A percentile compares a stretch with the other conserved stretches of the same genome.
These are phyloP conservation scores for Stagonosporopsis vannaccii DNA, from an alignment of 2,329 filamentous ascomycete genomes.

Conservation along the genomic window DNA sequence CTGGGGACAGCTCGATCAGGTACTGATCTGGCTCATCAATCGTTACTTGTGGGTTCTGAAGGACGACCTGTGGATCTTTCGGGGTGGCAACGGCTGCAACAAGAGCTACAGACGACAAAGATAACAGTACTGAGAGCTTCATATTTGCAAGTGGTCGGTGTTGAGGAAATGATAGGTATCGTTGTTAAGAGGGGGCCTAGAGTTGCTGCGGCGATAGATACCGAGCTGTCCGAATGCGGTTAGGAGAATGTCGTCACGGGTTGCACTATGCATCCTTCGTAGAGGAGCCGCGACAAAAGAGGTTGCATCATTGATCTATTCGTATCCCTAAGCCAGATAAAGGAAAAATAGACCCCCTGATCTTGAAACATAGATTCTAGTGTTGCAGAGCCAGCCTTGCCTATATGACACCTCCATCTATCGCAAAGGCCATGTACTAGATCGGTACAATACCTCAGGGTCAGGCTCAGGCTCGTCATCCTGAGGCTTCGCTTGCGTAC, in stretches of 20 bases:
- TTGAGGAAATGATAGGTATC: slow-evolving; percentile 8
- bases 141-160: slow-evolving; percentile 27
- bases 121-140: slow-evolving; percentile 45
- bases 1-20: slow-evolving; percentile 84
- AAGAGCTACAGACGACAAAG: slow-evolving; percentile 41
- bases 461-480: too few relatives aligned
- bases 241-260: slow-evolving; percentile 10
- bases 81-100: slow-evolving; percentile 38
- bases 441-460: too few relatives aligned
- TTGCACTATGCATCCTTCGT: too few relatives aligned
- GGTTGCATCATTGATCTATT: not conserved
- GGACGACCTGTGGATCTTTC: slow-evolving; percentile 36
- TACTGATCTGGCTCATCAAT: slow-evolving; percentile 45
- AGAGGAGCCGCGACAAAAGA: too few relatives aligned
- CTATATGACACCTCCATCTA: too few relatives aligned
- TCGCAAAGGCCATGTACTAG: too few relatives aligned
- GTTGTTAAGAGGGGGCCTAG: slow-evolving; percentile 14
- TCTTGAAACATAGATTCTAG: too few relatives aligned
- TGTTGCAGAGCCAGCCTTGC: too few relatives aligned
- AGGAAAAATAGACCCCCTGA: too few relatives aligned
- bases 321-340: too few relatives aligned
- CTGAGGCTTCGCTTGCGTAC: too few relatives aligned
- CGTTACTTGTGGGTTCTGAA: slow-evolving; percentile 39
- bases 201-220: slow-evolving; percentile 37
- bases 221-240: slow-evolving; percentile 11